A percentile compares a stretch with the other conserved stretches of the same genome.
phyloP scores from a whole-genome alignment of 441 rosid genomes.

The Macaranga tanarius region DNA sequence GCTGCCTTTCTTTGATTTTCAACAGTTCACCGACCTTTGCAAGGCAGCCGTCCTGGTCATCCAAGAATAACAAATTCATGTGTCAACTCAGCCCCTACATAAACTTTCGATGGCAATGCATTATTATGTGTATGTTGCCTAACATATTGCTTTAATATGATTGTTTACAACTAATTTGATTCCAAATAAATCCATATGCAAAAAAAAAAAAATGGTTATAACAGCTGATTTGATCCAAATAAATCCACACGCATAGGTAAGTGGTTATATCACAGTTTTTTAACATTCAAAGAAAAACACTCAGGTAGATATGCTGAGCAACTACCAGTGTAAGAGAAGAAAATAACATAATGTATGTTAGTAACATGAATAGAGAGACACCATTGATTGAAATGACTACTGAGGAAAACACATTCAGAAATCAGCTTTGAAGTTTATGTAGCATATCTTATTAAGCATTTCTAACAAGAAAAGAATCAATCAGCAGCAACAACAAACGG shows the following conservation, averaged over 20 bases:
- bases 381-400: not conserved
- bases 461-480: not conserved
- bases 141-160: not conserved
- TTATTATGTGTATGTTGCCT: not conserved
- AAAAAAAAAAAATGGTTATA: not conserved
- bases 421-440: not conserved
- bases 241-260: not conserved
- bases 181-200: not conserved
- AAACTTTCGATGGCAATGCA: not conserved
- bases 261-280: not conserved
- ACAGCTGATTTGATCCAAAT: not conserved
- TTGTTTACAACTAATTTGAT: not conserved
- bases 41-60: conserved; percentile 46
- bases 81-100: not conserved
- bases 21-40: conserved; percentile 60
- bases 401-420: not conserved
- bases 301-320: not conserved
- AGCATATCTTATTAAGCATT: not conserved
- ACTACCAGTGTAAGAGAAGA: not conserved
- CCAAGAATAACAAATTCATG: conserved; percentile 18
- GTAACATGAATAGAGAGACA: not conserved
- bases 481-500: conserved; percentile 8
- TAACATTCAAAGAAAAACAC: not conserved
- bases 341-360: not conserved
- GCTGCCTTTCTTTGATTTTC: conserved; percentile 73